These are phyloP conservation scores for Neofusicoccum umdonicola DNA, from an alignment of 2,329 filamentous ascomycete genomes.

Conservation along the genomic window DNA sequence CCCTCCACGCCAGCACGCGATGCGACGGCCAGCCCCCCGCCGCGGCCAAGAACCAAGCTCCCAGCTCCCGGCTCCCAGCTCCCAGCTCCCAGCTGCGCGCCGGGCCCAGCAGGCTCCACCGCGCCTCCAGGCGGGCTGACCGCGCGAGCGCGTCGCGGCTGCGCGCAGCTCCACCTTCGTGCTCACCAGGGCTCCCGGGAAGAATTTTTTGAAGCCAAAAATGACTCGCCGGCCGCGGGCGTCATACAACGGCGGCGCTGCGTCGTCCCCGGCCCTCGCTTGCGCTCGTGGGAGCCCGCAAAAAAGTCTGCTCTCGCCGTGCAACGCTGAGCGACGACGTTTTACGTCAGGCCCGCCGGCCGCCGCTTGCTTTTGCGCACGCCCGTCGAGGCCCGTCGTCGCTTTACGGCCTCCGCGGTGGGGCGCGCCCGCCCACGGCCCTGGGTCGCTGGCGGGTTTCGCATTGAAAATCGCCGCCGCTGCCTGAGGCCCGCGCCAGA, in stretches of 20 bases:
- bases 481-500: not conserved
- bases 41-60: not conserved
- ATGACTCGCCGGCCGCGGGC: constrained; percentile 1
- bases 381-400: not conserved
- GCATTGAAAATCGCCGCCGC: constrained; percentile 8
- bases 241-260: constrained; percentile 4
- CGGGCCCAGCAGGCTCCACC: not conserved
- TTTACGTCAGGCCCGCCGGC: constrained; percentile 7
- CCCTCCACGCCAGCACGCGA: constrained; percentile 2
- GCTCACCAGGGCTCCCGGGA: not conserved
- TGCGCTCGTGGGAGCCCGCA: not conserved
- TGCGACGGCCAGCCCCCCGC: constrained; percentile 5
- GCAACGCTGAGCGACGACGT: not conserved
- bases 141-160: not conserved
- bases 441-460: constrained; percentile 15
- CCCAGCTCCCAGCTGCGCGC: not conserved
- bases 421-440: not conserved
- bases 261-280: not conserved
- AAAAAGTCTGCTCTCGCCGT: not conserved
- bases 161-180: constrained; percentile 1
- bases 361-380: not conserved
- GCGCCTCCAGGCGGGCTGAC: not conserved
- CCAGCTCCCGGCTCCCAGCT: not conserved
- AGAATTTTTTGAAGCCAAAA: constrained; percentile 9
- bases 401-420: not conserved